phyloP scores from a whole-genome alignment of 164 flowering plant species.

The Aristolochia contorta region DNA sequence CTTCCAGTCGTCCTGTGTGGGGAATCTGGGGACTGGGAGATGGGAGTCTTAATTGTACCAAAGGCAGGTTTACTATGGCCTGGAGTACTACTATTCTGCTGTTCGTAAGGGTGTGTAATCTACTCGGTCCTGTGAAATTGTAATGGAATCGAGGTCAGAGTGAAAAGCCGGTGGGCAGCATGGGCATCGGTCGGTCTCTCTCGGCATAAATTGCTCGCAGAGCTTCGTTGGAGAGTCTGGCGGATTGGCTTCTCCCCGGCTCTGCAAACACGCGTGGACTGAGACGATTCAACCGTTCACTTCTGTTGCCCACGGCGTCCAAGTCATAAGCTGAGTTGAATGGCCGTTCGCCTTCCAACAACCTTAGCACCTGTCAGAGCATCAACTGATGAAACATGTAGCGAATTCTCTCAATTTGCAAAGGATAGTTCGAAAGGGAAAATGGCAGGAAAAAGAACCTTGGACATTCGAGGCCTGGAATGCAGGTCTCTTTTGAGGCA shows the following conservation, averaged over 20 bases:
- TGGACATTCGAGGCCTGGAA: conserved; percentile 25
- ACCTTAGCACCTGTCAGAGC: conserved; percentile 45
- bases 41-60: no score
- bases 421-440: not conserved
- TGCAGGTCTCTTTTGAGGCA: conserved; percentile 22
- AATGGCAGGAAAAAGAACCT: conserved; percentile 14
- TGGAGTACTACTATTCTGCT: no score
- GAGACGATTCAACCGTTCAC: not conserved
- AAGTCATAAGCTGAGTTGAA: conserved; percentile 25
- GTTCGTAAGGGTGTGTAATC: no score
- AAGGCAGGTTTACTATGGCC: no score
- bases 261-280: conserved; percentile 7
- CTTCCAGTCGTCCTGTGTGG: no score
- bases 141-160: not conserved
- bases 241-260: conserved; percentile 34
- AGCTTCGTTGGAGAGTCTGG: conserved; percentile 51
- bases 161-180: not conserved
- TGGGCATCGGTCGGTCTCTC: not conserved
- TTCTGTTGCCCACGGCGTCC: conserved; percentile 31
- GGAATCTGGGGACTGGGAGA: no score
- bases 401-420: no score
- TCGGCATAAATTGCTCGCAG: conserved; percentile 6
- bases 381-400: not conserved
- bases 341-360: conserved; percentile 57
- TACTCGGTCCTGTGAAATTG: no score